Percentiles rank a stretch among this genome's conserved stretches.
Evolutionary conservation across 163 green algal genomes (phyloP).

Genomic region (Scenedesmus sp.): DNA sequence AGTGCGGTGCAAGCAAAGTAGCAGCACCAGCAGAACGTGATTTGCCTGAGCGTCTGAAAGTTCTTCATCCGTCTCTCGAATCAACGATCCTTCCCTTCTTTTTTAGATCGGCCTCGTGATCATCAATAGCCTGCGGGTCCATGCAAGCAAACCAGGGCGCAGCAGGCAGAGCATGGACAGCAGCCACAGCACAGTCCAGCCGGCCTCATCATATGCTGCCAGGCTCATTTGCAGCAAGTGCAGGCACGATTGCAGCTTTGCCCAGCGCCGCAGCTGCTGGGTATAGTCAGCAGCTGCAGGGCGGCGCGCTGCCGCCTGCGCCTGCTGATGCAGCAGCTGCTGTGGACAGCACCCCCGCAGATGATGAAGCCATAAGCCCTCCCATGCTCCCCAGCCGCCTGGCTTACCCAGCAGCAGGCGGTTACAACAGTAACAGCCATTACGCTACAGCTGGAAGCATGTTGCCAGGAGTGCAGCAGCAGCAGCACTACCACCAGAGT

Average conservation of each 20-base stretch:
- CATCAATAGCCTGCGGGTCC: not conserved
- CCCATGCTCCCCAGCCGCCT: not conserved
- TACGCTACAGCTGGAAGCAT: not conserved
- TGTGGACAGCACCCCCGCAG: not conserved
- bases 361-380: not conserved
- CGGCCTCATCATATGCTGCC: not conserved
- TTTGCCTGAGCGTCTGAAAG: not conserved
- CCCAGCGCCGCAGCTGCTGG: not conserved
- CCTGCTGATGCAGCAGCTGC: not conserved
- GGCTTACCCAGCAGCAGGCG: not conserved
- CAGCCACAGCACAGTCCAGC: not conserved
- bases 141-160: not conserved
- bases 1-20: not conserved
- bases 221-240: not conserved
- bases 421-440: not conserved
- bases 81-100: not conserved
- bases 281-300: not conserved
- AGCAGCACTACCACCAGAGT: not conserved
- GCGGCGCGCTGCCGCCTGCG: not conserved
- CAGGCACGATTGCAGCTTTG: not conserved
- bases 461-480: not conserved
- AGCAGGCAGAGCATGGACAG: conserved; percentile 8
- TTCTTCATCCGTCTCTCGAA: not conserved
- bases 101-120: not conserved
- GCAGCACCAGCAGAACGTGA: not conserved